Evolutionary conservation across 768 basidiomycete species (phyloP).

Genomic region (Lactarius vividus): DNA sequence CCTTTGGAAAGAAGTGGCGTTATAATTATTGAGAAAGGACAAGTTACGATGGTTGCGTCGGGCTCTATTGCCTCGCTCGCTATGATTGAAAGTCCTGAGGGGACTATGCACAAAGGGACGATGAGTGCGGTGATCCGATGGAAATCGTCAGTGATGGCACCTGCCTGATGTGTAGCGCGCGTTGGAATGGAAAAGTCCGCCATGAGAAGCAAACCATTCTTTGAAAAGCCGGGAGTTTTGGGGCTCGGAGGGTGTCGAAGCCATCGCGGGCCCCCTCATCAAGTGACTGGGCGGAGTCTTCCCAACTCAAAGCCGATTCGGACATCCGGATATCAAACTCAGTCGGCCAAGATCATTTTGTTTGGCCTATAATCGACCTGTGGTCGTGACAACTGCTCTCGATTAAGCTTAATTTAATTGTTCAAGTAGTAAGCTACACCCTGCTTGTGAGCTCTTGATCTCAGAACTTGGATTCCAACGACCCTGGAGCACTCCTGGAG

Average conservation of each 20-base stretch:
- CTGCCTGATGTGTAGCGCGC: slow-evolving; percentile 49
- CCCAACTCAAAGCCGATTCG: too few relatives aligned
- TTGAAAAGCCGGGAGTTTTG: slow-evolving; percentile 37
- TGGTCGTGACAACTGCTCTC: too few relatives aligned
- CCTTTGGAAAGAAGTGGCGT: slow-evolving; percentile 48
- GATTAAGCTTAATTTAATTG: too few relatives aligned
- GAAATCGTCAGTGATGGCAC: slow-evolving; percentile 4
- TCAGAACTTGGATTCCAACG: background rate
- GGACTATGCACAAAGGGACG: slow-evolving; percentile 15
- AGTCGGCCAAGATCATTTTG: too few relatives aligned
- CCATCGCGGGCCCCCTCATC: background rate
- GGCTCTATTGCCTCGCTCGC: slow-evolving; percentile 47
- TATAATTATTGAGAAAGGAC: slow-evolving; percentile 64
- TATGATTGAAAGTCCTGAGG: slow-evolving; percentile 48
- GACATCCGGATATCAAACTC: too few relatives aligned
- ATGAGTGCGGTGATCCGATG: background rate
- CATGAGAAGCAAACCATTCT: slow-evolving; percentile 48
- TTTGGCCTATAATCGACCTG: too few relatives aligned
- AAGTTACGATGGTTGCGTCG: slow-evolving; percentile 59
- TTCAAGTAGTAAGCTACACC: background rate
- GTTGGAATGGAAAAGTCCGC: slow-evolving; percentile 51
- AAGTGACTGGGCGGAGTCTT: background rate
- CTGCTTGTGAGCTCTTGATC: too few relatives aligned
- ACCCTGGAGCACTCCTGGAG: too few relatives aligned
- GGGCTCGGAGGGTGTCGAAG: slow-evolving; percentile 22